phyloP scores from a whole-genome alignment of 1,284 basidiomycete genomes.

The Ustilago sp. region DNA sequence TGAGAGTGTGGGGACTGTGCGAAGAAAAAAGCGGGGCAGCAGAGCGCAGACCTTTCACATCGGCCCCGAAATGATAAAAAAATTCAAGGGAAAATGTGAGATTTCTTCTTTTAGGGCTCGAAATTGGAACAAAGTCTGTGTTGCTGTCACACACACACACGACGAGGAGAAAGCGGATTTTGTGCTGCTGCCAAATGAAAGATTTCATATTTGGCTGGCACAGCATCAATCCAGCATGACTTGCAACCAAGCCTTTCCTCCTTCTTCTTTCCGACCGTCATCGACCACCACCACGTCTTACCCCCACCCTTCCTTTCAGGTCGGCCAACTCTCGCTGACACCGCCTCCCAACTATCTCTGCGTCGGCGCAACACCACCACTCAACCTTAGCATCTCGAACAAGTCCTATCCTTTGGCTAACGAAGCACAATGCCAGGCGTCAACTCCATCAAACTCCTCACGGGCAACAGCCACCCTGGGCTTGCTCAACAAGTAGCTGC shows the following conservation, averaged over 20 bases:
- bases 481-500: constrained; percentile 93
- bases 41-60: background rate
- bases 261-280: constrained; percentile 23
- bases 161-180: background rate
- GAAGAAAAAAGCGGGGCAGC: constrained; percentile 7
- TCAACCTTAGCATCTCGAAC: background rate
- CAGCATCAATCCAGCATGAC: background rate
- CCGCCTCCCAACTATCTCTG: background rate
- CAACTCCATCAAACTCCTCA: constrained; percentile 85
- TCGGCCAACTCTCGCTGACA: background rate
- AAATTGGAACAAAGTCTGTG: background rate
- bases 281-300: constrained; percentile 21
- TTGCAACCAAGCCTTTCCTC: background rate
- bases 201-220: constrained; percentile 15
- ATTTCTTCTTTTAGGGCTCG: constrained; percentile 8
- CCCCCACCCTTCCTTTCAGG: constrained; percentile 4
- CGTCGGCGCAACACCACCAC: background rate
- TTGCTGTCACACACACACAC: background rate
- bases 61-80: constrained; percentile 32
- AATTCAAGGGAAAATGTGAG: constrained; percentile 2
- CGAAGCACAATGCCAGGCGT: constrained; percentile 62
- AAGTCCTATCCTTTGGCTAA: background rate
- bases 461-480: constrained; percentile 97
- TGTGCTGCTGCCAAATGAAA: background rate
- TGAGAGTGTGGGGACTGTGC: constrained; percentile 6